Conservation (phyloP, 2,329 filamentous ascomycete genomes). For the Beauveria sp. region DNA sequence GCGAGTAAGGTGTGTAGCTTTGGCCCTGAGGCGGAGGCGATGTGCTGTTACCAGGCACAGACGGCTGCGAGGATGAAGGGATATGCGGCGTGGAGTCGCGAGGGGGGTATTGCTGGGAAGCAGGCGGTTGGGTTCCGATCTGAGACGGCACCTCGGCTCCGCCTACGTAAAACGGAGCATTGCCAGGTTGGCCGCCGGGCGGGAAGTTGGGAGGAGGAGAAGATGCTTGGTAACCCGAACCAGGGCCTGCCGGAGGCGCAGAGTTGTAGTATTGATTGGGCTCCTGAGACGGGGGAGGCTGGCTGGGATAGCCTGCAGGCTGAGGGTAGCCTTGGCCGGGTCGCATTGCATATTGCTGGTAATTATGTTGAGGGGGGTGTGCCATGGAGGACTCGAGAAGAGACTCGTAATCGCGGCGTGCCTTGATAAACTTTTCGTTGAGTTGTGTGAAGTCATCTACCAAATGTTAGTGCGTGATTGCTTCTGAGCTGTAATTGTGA, state of each 20-base stretch:
- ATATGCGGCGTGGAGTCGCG: constrained; percentile 43
- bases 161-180: constrained; percentile 59
- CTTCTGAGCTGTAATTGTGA: background rate
- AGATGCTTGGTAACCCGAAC: constrained; percentile 40
- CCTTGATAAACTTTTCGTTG: constrained; percentile 99
- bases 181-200: constrained; percentile 39
- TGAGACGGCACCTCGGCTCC: constrained; percentile 46
- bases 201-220: constrained; percentile 49
- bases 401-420: constrained; percentile 89
- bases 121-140: constrained; percentile 17
- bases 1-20: constrained; percentile 36
- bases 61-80: constrained; percentile 39
- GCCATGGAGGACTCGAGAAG: constrained; percentile 96
- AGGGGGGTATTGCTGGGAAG: constrained; percentile 37
- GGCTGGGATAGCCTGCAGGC: constrained; percentile 32
- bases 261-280: constrained; percentile 64
- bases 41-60: constrained; percentile 43
- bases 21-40: constrained; percentile 40
- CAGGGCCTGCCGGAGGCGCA: constrained; percentile 32
- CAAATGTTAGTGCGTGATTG: constrained; percentile 16
- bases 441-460: constrained; percentile 95
- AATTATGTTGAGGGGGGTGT: constrained; percentile 74
- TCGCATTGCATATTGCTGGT: constrained; percentile 59
- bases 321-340: constrained; percentile 41
- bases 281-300: constrained; percentile 44